phyloP scores from a whole-genome alignment of 495 filamentous ascomycete species.

The Hypoxylon trugodes region DNA sequence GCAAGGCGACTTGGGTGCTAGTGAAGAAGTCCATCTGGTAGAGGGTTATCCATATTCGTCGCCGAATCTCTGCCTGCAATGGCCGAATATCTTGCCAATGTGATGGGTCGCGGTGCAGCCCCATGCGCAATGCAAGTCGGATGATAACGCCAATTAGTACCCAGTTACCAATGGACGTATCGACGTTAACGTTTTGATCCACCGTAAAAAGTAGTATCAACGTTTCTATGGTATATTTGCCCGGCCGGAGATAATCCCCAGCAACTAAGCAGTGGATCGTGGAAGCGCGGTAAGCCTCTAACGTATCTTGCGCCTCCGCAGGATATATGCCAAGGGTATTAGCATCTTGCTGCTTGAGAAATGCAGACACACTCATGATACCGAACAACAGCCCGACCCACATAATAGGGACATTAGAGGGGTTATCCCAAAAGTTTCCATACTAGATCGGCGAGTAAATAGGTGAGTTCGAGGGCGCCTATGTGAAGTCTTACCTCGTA shows the following conservation, averaged over 20 bases:
- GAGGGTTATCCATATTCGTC: not conserved
- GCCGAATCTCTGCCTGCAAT: not conserved
- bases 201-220: too few species aligned
- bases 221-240: too few species aligned
- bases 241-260: too few species aligned
- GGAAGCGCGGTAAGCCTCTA: too few species aligned
- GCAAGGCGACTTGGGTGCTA: not conserved
- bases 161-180: too few species aligned
- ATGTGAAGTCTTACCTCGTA: too few species aligned
- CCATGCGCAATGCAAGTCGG: not conserved
- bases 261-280: too few species aligned
- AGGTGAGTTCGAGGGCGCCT: too few species aligned
- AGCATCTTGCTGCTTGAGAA: not conserved
- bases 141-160: not conserved
- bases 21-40: slow-evolving; percentile 3
- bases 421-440: not conserved
- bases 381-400: not conserved
- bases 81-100: not conserved
- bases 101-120: not conserved
- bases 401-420: not conserved
- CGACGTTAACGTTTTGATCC: too few species aligned
- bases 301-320: not conserved
- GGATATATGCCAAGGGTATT: not conserved
- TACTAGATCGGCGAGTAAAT: too few species aligned
- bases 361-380: not conserved